Evolutionary conservation across 2,329 filamentous ascomycete genomes (phyloP).

Genomic region (Dactylellina haptotyla): DNA sequence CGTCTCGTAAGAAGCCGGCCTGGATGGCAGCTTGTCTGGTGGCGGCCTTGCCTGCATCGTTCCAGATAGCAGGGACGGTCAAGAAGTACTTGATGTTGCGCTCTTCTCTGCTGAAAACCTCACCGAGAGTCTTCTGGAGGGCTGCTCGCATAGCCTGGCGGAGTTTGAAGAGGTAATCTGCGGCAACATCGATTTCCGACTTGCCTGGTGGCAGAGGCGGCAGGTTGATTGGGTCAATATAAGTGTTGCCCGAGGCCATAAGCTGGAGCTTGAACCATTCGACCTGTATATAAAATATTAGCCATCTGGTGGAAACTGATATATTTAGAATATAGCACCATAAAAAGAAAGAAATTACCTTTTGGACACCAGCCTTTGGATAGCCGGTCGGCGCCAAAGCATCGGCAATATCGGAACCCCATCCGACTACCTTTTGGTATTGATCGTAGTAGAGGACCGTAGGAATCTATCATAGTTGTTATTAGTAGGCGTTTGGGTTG

Average conservation of each 20-base stretch:
- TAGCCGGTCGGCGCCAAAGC: slow-evolving; percentile 96
- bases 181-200: slow-evolving; percentile 98
- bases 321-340: neutral
- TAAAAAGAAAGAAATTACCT: slow-evolving; percentile 69
- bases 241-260: slow-evolving; percentile 98
- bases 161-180: slow-evolving; percentile 98
- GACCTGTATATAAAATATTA: slow-evolving; percentile 61
- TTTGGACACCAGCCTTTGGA: slow-evolving; percentile 96
- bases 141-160: slow-evolving; percentile 96
- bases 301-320: neutral
- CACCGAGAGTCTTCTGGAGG: slow-evolving; percentile 93
- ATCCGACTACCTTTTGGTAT: slow-evolving; percentile 99
- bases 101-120: slow-evolving; percentile 98
- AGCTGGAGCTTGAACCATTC: slow-evolving; percentile 99
- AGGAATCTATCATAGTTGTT: slow-evolving; percentile 75
- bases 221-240: slow-evolving; percentile 98
- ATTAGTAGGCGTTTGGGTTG: neutral
- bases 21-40: slow-evolving; percentile 96
- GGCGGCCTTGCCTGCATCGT: slow-evolving; percentile 96
- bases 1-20: slow-evolving; percentile 93
- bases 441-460: slow-evolving; percentile 99
- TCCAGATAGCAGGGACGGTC: slow-evolving; percentile 99
- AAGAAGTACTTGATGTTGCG: slow-evolving; percentile 97
- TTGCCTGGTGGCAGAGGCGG: slow-evolving; percentile 96
- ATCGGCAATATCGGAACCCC: slow-evolving; percentile 97